phyloP scores from a whole-genome alignment of 2,329 filamentous ascomycete genomes.

The Aspergillus sclerotialis region DNA sequence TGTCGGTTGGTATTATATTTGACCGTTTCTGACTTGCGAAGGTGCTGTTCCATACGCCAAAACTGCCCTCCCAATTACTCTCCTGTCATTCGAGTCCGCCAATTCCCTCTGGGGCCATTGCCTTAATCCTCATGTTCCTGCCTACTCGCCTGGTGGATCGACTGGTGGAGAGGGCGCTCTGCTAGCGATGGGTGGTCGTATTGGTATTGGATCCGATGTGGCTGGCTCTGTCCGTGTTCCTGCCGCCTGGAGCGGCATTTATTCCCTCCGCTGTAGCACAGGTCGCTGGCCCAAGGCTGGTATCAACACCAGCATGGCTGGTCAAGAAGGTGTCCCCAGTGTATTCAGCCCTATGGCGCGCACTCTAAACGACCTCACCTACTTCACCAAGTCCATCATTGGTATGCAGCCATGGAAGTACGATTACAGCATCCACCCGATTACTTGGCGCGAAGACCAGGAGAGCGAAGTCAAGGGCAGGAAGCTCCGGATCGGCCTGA shows the following conservation, averaged over 20 bases:
- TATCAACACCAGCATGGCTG: constrained; percentile 80
- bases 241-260: constrained; percentile 85
- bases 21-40: too few relatives aligned
- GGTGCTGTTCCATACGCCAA: constrained; percentile 87
- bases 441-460: constrained; percentile 65
- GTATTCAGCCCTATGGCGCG: constrained; percentile 91
- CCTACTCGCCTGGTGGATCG: constrained; percentile 81
- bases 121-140: constrained; percentile 74
- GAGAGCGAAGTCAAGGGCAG: constrained; percentile 55
- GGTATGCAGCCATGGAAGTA: constrained; percentile 83
- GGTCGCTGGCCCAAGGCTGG: constrained; percentile 85
- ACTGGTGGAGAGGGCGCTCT: constrained; percentile 80
- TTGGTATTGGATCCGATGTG: constrained; percentile 86
- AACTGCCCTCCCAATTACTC: constrained; percentile 79
- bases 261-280: constrained; percentile 77
- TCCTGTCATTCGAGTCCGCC: constrained; percentile 77
- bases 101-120: constrained; percentile 75
- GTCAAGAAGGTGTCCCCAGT: constrained; percentile 81
- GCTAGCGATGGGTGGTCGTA: constrained; percentile 71
- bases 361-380: constrained; percentile 72
- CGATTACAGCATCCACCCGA: constrained; percentile 75
- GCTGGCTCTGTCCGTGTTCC: constrained; percentile 81
- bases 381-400: constrained; percentile 74
- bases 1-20: constrained; percentile 6
- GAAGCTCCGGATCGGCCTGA: constrained; percentile 65